A percentile compares a stretch with the other conserved stretches of the same genome.
Conservation (phyloP, 495 filamentous ascomycete species). For the Lepraria neglecta region DNA sequence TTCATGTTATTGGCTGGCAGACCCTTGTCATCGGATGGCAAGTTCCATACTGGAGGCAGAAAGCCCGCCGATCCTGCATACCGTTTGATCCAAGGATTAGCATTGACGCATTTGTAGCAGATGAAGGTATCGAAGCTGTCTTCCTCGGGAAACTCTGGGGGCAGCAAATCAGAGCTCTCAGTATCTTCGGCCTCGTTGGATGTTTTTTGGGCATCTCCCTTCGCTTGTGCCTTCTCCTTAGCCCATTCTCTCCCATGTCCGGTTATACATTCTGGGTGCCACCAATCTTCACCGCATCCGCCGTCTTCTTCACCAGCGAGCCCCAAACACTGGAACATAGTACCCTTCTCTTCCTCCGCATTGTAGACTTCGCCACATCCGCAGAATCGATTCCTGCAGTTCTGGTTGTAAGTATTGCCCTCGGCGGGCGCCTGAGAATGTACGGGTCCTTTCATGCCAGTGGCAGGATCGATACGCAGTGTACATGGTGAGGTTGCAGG, state of each 20-base stretch:
- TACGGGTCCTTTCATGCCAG: constrained; percentile 66
- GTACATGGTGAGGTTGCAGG: constrained; percentile 63
- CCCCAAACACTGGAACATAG: constrained; percentile 98
- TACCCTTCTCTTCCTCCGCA: constrained; percentile 78
- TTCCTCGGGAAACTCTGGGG: constrained; percentile 80
- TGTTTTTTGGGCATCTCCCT: constrained; percentile 24
- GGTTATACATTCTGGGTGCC: constrained; percentile 90
- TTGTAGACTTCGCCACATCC: constrained; percentile 83
- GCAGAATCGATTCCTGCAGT: constrained; percentile 90
- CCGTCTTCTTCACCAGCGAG: constrained; percentile 72
- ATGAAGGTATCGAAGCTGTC: constrained; percentile 84
- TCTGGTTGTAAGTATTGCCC: constrained; percentile 88
- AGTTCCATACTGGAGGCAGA: constrained; percentile 57
- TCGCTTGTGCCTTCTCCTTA: constrained; percentile 29
- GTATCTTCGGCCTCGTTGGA: constrained; percentile 31
- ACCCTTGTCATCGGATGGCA: constrained; percentile 28
- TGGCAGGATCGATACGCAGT: constrained; percentile 66
- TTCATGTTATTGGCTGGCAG: constrained; percentile 8
- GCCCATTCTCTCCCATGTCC: constrained; percentile 58
- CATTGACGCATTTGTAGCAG: constrained; percentile 88
- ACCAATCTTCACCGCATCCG: constrained; percentile 98
- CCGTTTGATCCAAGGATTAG: constrained; percentile 83
- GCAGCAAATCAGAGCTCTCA: constrained; percentile 53
- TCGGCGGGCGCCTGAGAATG: constrained; percentile 64
- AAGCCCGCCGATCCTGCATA: constrained; percentile 85